Evolutionary conservation across 306 rosid genomes (phyloP).

Genomic region (Inga laurina): DNA sequence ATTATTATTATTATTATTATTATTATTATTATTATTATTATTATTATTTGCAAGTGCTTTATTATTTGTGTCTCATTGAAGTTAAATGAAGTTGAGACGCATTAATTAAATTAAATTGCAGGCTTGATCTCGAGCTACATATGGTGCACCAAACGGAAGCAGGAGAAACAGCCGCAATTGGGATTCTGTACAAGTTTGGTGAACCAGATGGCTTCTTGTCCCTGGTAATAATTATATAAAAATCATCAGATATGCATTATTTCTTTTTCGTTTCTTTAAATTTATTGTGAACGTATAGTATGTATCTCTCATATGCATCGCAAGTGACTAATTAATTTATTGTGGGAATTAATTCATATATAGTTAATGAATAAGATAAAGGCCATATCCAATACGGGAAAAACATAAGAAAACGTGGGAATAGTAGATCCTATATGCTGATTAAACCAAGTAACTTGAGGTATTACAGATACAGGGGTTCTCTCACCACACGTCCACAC

Average conservation of each 20-base stretch:
- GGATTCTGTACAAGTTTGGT: slow-evolving; percentile 55
- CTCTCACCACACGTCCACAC: slow-evolving; percentile 73
- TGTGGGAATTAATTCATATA: background rate
- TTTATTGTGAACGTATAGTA: too few relatives aligned
- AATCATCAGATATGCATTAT: too few relatives aligned
- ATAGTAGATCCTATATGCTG: slow-evolving; percentile 40
- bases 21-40: too few relatives aligned
- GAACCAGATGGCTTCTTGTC: slow-evolving; percentile 53
- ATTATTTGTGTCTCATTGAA: too few relatives aligned
- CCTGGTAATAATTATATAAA: slow-evolving; percentile 34
- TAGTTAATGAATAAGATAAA: slow-evolving; percentile 41
- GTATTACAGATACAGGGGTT: slow-evolving; percentile 71
- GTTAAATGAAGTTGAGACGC: background rate
- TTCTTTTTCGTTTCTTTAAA: too few relatives aligned
- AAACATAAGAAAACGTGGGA: slow-evolving; percentile 35
- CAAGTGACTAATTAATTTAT: background rate
- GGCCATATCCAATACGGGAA: slow-evolving; percentile 26
- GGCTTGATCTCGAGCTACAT: slow-evolving; percentile 64
- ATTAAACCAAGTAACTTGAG: slow-evolving; percentile 27
- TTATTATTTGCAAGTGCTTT: too few relatives aligned
- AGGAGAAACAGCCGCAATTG: slow-evolving; percentile 58
- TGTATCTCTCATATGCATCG: background rate
- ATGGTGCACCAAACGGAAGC: slow-evolving; percentile 57
- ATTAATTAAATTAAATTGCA: background rate
- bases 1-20: too few relatives aligned